Base-by-base conservation (phyloP, 345 rosid species). In the Iberis pinnata region DNA sequence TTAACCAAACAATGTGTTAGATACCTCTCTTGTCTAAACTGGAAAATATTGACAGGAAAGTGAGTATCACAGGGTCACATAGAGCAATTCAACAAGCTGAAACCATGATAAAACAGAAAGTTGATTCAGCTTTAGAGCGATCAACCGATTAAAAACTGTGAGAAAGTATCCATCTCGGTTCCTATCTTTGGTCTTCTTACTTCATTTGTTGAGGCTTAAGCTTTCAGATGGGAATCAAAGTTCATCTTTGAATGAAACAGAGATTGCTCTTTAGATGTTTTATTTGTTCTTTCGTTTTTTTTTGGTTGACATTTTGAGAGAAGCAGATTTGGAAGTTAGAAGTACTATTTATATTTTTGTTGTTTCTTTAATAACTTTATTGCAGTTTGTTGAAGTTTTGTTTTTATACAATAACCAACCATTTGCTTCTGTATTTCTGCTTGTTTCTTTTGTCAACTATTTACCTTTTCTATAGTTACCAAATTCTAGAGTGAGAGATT, bases 91-190 rank as follows among this genome's bases (percentile, higher is more conserved):
- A 71, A 27, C 74, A 82, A 58, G 97, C 99, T 7, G 97, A 93
- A 69, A 66, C 83, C 48, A 81, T 93, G 99, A 93, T 93, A 64
- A 75, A 73, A 82, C 87, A 86, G 76, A 93, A 88, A 77, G 97
- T 93, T 60, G 73, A 90, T 15, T 74, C 81, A 53, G 95, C 95
- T 40, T 68, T 84, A 2, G 95, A 93, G 80, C 80, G 87, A 69
- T 70, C 73, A 58, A 63, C 69, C 58, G 92, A 87, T 41, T 79
- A 79, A 70, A 57, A 26, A 1, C n/a, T n/a, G n/a, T n/a, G n/a
- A n/a, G n/a, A 12, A 2, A 24, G 37, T 6, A 43, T 25, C 56
- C 31, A 31, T 37, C 13, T 19, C 11, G 41, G 52, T 31, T 31
- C 35, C n/a, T 32, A 32, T 32, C 37, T 32, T 32, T 32, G 37